Evolutionary conservation across 2,329 filamentous ascomycete species (phyloP).

Genomic region (Ophiostoma quercus): DNA sequence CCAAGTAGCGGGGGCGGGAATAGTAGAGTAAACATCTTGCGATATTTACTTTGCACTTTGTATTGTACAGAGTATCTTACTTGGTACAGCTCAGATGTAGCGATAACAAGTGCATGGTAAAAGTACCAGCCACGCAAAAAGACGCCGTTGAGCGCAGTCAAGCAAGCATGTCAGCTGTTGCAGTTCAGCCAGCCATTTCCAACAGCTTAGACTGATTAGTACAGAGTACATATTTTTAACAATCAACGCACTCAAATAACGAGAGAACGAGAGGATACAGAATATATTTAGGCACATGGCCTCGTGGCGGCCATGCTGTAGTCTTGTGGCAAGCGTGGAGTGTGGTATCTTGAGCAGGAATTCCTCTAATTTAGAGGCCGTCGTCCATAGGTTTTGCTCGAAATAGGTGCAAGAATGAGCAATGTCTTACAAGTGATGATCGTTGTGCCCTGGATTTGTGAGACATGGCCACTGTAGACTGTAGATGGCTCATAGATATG

Average conservation of each 20-base stretch:
- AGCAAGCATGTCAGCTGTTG: neutral
- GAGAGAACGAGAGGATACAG: no score
- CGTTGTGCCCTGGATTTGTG: slow-evolving; percentile 7
- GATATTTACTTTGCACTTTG: neutral
- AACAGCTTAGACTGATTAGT: neutral
- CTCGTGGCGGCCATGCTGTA: slow-evolving; percentile 13
- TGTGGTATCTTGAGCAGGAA: neutral
- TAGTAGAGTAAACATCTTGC: neutral
- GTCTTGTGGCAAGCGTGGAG: neutral
- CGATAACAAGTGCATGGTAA: neutral
- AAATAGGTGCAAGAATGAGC: neutral
- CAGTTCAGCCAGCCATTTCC: neutral
- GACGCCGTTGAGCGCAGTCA: neutral
- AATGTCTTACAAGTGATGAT: neutral
- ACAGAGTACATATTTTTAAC: neutral
- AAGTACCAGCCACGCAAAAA: neutral
- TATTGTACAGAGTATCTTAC: neutral
- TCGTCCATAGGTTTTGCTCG: neutral
- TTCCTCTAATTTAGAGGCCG: neutral
- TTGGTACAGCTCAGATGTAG: neutral
- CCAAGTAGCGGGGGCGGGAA: slow-evolving; percentile 3
- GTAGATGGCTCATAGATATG: neutral
- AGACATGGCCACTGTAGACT: neutral
- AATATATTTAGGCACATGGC: neutral
- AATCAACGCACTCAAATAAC: no score